Evolutionary conservation across 495 filamentous ascomycete species (phyloP), one percentile per base, ranked within the genome.

Genomic region (Lophiotrema nucula): DNA sequence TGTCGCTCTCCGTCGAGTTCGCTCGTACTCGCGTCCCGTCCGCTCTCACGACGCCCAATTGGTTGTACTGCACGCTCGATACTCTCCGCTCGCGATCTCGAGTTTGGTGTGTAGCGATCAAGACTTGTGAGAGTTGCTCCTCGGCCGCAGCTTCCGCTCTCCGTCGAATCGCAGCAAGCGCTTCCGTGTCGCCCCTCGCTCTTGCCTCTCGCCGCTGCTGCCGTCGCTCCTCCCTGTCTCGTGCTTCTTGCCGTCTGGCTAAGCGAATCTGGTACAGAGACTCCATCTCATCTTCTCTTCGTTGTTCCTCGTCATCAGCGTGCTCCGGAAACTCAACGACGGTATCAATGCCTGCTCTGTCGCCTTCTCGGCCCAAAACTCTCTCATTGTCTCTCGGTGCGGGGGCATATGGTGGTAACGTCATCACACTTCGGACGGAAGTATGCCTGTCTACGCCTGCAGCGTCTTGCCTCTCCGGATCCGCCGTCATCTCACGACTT

Each of bases 241-340:
- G 82, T 27, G 83, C 77, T 69, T 96, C 88, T 37, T 79, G 77
- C 28, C 92, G 83, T 41, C 93, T 82, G 16, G 89, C 83, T 2
- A 87, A 70, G 22, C 93, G 88, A 42, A 97, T 88, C 67, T 95
- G 89, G 72, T 95, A 98, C 22, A 97, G 70, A 6, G 88, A 79
- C 42, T 92, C 88, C 93, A 97, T 97, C 66, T 97, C 87, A 27
- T 88, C 83, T 53, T 97, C 92, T n/a, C 93, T 79, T 31, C 90
- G 76, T 1, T 69, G 71, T 66, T 98, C 93, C 64, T 93, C 83
- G 44, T 92, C 86, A 21, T 87, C 82, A 2, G 69, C 70, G 11
- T 83, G 85, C 60, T 92, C 88, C 1, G 88, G 87, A 53, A 81
- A 87, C 70, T 98, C 93, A 25, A 97, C 75, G 2, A 98, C 92